Percentiles rank a stretch among this genome's conserved stretches.
Evolutionary conservation across 106 monocot genomes (phyloP).

Genomic region (Dioscorea dumetorum): DNA sequence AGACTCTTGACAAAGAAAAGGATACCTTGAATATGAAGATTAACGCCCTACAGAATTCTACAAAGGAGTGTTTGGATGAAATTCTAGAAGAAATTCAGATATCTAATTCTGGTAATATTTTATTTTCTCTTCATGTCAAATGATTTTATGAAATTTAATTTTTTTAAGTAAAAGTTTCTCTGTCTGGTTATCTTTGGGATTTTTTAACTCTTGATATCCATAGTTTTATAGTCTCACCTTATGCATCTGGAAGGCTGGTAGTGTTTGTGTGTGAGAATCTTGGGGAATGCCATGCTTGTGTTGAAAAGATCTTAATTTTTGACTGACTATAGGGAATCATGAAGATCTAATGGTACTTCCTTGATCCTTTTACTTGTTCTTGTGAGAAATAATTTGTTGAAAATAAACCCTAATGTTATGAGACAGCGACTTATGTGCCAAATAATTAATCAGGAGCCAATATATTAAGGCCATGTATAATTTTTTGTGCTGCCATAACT

Average conservation of each 20-base stretch:
- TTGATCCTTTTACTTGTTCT: no score
- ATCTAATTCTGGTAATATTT: conserved; percentile 21
- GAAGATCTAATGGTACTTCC: no score
- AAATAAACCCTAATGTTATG: no score
- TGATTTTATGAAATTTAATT: no score
- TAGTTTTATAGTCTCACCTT: not conserved
- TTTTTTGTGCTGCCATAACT: no score
- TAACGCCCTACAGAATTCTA: conserved; percentile 25
- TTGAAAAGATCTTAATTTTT: no score
- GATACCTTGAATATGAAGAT: conserved; percentile 29
- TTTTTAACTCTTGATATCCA: not conserved
- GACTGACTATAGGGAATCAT: no score
- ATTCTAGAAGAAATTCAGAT: conserved; percentile 29
- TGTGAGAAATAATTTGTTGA: no score
- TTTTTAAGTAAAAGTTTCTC: not conserved
- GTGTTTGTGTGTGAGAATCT: not conserved
- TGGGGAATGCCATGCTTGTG: no score
- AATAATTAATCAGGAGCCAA: no score
- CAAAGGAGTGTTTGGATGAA: conserved; percentile 24
- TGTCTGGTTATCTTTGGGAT: not conserved
- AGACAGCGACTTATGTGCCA: no score
- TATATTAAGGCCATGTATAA: no score
- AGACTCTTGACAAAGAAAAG: conserved; percentile 20
- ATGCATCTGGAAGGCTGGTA: not conserved
- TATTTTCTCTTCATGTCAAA: not conserved